Evolutionary conservation across 2,329 filamentous ascomycete genomes (phyloP).

Genomic region (Sporothrix dimorphospora): DNA sequence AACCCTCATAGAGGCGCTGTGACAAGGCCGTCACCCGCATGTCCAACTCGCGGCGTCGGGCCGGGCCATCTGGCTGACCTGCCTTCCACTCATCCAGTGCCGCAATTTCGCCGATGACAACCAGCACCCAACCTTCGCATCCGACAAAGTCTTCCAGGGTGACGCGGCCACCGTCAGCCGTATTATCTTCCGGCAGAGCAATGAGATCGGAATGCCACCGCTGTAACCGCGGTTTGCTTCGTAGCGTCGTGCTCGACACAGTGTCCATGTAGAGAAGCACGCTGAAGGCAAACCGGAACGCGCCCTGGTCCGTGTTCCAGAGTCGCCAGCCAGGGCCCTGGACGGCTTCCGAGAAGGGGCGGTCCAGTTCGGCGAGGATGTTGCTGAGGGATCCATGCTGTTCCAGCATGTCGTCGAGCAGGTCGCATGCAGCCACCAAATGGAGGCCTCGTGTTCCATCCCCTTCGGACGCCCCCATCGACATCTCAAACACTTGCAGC

Average conservation of each 20-base stretch:
- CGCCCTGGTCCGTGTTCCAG: background rate
- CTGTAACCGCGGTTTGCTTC: background rate
- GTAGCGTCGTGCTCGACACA: background rate
- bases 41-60: background rate
- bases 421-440: background rate
- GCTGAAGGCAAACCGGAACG: background rate
- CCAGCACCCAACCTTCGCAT: background rate
- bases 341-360: background rate
- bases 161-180: background rate
- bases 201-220: background rate
- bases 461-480: background rate
- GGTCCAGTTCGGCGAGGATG: background rate
- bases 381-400: background rate
- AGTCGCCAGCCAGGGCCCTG: background rate
- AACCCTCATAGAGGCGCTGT: background rate
- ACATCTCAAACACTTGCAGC: background rate
- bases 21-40: background rate
- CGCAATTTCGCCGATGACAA: background rate
- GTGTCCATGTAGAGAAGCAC: background rate
- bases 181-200: background rate
- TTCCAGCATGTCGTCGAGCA: background rate
- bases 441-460: background rate
- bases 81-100: background rate
- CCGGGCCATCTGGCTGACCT: no score
- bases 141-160: background rate